Base-by-base conservation (phyloP, 208 protist genomes). In the Leishmania turanica region DNA sequence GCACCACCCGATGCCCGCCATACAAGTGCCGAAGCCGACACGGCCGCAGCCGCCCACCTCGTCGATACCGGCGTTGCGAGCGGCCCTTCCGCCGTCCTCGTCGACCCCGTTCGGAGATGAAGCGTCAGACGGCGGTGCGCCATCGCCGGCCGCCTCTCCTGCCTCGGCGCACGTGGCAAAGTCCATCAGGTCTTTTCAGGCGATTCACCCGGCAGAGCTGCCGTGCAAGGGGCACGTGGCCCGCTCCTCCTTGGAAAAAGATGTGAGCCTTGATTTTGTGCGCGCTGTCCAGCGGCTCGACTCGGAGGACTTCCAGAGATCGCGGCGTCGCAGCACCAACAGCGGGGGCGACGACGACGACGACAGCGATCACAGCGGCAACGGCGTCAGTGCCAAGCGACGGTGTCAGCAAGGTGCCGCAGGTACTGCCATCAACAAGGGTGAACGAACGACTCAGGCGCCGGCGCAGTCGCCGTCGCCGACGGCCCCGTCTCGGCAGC, bases 191-290 rank as follows among this genome's bases (percentile, higher is more conserved):
- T 49, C 76, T 0, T 66, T 58, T 0, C 2, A 76, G 47, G 62
- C 66, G 13, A 27, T 62, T 15, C 64, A 27, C 51, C 62, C 49
- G 8, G 21, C 51, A 6, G 81, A 78, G 45, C n/a, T 37, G 60
- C 53, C 70, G 31, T 9, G 42, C 34, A 47, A 45, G 47, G 27
- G 64, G 47, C 75, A 40, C 31, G 34, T 53, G 0, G 64, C 58
- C 17, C 31, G 69, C 42, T 62, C 75, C 4, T n/a, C 47, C 11
- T 74, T 69, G 11, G 45, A 65, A 2, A 73, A 49, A 4, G 76
- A 81, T 13, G 81, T 65, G 27, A 84, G 64, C 37, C 7, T 78
- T 37, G 45, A 75, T 11, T 84, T 84, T 68, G 42, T 84, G 58
- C 68, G 68, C 24, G 75, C 76, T 6, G 69, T 84, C 5, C 56